A percentile compares a stretch with the other conserved stretches of the same genome.
These are phyloP conservation scores for Euphorbia lathyris DNA, from an alignment of 345 rosid species.

Conservation along the genomic window DNA sequence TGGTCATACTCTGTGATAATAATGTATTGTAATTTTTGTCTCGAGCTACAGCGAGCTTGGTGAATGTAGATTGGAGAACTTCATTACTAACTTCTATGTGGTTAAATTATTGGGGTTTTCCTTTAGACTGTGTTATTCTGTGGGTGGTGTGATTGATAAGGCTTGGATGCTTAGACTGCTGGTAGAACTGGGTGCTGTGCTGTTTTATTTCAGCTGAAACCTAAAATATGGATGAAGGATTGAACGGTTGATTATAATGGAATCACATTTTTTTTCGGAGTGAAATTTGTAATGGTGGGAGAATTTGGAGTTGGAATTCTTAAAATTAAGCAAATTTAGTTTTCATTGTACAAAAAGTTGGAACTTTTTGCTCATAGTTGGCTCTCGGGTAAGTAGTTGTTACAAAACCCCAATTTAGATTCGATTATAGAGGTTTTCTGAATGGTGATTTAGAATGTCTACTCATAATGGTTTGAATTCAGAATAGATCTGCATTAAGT, in stretches of 20 bases:
- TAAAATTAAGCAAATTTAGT: not conserved
- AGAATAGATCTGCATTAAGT: not conserved
- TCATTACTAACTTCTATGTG: not conserved
- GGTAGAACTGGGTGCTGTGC: not conserved
- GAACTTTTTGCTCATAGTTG: not conserved
- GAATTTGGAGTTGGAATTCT: not conserved
- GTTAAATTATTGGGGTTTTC: not conserved
- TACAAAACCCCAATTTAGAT: not conserved
- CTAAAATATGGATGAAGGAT: not conserved
- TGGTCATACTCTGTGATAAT: slow-evolving; percentile 3
- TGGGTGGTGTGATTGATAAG: not conserved
- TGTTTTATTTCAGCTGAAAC: not conserved
- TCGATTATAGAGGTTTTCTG: not conserved
- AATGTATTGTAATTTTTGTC: slow-evolving; percentile 2
- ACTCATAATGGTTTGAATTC: not conserved
- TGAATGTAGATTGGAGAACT: slow-evolving; percentile 6
- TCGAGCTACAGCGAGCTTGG: not conserved
- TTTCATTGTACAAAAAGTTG: not conserved
- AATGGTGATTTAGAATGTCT: not conserved
- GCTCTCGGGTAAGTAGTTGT: not conserved
- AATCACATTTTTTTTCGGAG: not conserved
- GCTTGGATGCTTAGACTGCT: not conserved
- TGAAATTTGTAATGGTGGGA: not conserved
- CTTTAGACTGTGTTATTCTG: not conserved
- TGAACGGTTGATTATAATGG: not conserved